Conservation (phyloP, 2,329 filamentous ascomycete species). For the Penicillium sclerotiorum region DNA sequence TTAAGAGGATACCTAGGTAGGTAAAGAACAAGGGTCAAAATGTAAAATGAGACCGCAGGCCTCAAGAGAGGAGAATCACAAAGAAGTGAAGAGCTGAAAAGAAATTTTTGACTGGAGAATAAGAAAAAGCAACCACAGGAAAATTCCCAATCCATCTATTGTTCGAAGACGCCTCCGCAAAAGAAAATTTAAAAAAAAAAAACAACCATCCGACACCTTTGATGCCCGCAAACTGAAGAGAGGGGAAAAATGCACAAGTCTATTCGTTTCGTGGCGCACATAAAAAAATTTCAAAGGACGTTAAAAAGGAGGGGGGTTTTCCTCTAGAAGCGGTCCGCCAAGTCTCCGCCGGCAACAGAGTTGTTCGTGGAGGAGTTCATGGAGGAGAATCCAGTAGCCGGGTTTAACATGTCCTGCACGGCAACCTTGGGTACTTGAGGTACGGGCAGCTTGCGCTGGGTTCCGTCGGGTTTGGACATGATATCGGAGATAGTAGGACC, state of each 20-base stretch:
- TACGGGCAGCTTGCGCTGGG: slow-evolving; percentile 86
- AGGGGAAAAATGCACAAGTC: slow-evolving; percentile 42
- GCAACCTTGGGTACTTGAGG: slow-evolving; percentile 86
- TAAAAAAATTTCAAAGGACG: slow-evolving; percentile 26
- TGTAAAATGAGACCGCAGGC: slow-evolving; percentile 25
- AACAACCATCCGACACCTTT: slow-evolving; percentile 38
- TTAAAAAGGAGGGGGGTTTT: slow-evolving; percentile 19
- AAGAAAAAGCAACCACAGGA: slow-evolving; percentile 13
- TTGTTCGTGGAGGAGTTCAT: slow-evolving; percentile 76
- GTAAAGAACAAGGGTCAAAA: slow-evolving; percentile 15
- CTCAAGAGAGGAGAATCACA: slow-evolving; percentile 27
- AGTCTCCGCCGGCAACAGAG: slow-evolving; percentile 73
- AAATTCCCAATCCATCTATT: slow-evolving; percentile 25
- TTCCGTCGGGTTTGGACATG: slow-evolving; percentile 83
- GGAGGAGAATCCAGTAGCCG: slow-evolving; percentile 67
- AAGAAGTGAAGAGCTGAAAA: slow-evolving; percentile 11
- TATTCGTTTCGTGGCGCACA: slow-evolving; percentile 44
- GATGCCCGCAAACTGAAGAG: slow-evolving; percentile 36
- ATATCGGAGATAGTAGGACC: slow-evolving; percentile 89
- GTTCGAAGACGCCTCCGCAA: slow-evolving; percentile 23
- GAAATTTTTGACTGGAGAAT: slow-evolving; percentile 22
- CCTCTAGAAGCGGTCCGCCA: slow-evolving; percentile 58
- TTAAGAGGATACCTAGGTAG: slow-evolving; percentile 14
- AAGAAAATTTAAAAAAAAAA: slow-evolving; percentile 23
- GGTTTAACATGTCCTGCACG: slow-evolving; percentile 79